Conservation (phyloP, 2,329 filamentous ascomycete species). For the Botrytis pseudocinerea region DNA sequence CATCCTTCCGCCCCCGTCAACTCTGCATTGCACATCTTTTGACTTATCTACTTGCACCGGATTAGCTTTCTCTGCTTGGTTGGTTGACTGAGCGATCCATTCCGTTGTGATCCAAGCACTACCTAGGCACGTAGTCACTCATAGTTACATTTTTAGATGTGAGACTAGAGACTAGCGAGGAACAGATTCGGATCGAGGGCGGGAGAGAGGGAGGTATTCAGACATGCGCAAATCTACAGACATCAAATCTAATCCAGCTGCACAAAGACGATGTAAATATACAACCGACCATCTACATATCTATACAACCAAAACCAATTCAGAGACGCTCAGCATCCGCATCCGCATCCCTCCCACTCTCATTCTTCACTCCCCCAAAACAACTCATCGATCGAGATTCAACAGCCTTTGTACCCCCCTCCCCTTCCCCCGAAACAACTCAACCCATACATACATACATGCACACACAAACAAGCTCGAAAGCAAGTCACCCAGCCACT, state of each 20-base stretch:
- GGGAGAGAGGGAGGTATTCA: too few relatives aligned
- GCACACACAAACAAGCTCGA: background rate
- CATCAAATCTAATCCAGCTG: background rate
- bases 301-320: too few relatives aligned
- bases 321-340: background rate
- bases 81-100: background rate
- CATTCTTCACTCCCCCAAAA: background rate
- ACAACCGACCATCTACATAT: too few relatives aligned
- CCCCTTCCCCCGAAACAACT: background rate
- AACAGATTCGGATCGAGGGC: background rate
- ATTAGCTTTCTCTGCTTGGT: background rate
- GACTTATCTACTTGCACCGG: background rate
- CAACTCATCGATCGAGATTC: background rate
- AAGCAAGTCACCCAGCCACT: background rate
- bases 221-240: background rate
- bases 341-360: background rate
- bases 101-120: background rate
- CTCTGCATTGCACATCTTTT: too few relatives aligned
- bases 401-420: too few relatives aligned
- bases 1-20: background rate
- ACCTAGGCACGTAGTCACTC: background rate
- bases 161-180: background rate
- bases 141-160: background rate
- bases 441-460: background rate
- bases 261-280: background rate